Evolutionary conservation across 139 green algal genomes (phyloP).

Genomic region (Chlorella sp.): DNA sequence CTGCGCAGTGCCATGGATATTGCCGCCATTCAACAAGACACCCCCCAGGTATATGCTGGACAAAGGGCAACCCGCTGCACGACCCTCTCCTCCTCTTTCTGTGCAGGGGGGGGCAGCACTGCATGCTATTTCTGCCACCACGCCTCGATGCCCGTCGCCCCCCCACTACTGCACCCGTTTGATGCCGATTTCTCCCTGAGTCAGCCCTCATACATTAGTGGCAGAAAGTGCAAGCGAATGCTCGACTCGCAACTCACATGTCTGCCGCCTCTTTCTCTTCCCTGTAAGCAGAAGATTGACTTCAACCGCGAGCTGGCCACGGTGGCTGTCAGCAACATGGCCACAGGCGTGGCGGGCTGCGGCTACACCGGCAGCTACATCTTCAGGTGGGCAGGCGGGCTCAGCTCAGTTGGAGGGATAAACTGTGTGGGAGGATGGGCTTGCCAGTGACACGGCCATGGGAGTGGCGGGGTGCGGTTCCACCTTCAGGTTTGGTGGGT

Average conservation of each 20-base stretch:
- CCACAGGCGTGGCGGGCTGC: conserved; percentile 60
- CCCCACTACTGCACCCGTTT: no score
- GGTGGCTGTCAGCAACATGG: conserved; percentile 72
- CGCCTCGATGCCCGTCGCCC: no score
- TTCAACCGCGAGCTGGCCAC: conserved; percentile 77
- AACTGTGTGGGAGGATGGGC: no score
- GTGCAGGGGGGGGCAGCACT: no score
- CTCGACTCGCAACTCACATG: no score
- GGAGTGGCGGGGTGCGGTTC: conserved; percentile 68
- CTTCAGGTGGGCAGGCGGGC: conserved; percentile 28
- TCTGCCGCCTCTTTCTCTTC: not conserved
- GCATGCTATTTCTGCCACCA: no score
- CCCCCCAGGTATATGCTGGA: conserved; percentile 31
- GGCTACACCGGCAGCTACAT: conserved; percentile 74
- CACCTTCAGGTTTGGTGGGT: conserved; percentile 67
- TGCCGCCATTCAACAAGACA: conserved; percentile 69
- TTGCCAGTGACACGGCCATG: conserved; percentile 68
- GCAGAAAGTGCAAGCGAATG: no score
- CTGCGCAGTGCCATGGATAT: conserved; percentile 69
- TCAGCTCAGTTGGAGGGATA: no score
- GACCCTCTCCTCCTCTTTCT: not conserved
- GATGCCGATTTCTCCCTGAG: no score
- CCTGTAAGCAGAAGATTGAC: conserved; percentile 56
- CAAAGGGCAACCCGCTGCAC: not conserved
- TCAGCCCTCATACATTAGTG: no score